These are phyloP conservation scores for Exobasidium cylindrosporum DNA, from an alignment of 1,284 basidiomycete genomes.

Conservation along the genomic window DNA sequence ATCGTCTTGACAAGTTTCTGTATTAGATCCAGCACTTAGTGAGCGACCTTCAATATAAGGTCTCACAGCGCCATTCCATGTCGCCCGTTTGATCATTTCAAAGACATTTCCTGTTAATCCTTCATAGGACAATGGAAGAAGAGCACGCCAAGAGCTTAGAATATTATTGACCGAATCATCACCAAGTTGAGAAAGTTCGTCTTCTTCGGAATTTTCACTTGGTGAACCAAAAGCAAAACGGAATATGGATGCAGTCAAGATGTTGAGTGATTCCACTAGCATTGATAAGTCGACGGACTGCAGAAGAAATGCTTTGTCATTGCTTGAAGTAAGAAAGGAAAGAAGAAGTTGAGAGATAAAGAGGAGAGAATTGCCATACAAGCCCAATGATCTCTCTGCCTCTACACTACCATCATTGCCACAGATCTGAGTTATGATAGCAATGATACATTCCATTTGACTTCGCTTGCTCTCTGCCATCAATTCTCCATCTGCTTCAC, in stretches of 20 bases:
- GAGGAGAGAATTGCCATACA: neutral
- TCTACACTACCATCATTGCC: neutral
- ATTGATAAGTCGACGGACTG: neutral
- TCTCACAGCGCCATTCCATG: conserved; percentile 36
- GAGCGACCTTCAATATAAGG: conserved; percentile 42
- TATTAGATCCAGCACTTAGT: conserved; percentile 16
- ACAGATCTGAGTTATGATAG: neutral
- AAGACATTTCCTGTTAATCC: neutral
- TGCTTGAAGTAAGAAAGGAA: neutral
- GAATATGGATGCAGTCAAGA: conserved; percentile 26
- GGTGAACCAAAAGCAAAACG: conserved; percentile 30
- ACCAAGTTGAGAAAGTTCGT: conserved; percentile 32
- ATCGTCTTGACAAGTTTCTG: conserved; percentile 16
- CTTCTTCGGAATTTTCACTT: conserved; percentile 31
- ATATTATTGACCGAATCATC: conserved; percentile 33
- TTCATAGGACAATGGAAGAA: neutral
- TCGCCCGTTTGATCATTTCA: neutral
- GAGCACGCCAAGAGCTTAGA: conserved; percentile 10
- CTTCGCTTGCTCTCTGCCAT: neutral
- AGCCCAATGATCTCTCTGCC: neutral
- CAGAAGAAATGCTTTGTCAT: neutral
- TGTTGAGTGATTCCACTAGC: conserved; percentile 13
- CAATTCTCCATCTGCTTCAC: neutral
- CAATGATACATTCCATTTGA: neutral
- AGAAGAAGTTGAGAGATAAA: neutral